Evolutionary conservation across 306 rosid genomes (phyloP).

Genomic region (Parietaria judaica): DNA sequence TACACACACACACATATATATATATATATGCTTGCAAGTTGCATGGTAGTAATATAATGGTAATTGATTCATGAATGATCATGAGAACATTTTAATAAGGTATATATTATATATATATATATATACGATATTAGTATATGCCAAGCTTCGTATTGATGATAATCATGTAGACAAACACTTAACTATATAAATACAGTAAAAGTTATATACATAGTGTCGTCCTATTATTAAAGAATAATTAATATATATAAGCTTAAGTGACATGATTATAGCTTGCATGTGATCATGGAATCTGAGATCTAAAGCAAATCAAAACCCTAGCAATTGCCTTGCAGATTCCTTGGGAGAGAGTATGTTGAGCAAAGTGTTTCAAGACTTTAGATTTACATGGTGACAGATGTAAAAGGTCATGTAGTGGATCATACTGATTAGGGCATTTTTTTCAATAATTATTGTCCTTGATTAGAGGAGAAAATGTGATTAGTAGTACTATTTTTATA

Average conservation of each 20-base stretch:
- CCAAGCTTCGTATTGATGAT: no score
- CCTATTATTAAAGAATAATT: no score
- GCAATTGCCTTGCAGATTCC: slow-evolving; percentile 15
- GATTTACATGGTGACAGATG: slow-evolving; percentile 16
- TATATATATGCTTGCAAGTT: no score
- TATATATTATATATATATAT: not conserved
- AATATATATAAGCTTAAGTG: not conserved
- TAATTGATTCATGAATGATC: no score
- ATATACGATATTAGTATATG: not conserved
- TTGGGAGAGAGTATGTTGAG: not conserved
- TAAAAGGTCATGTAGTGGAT: slow-evolving; percentile 11
- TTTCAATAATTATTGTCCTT: slow-evolving; percentile 7
- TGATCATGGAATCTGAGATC: slow-evolving; percentile 11
- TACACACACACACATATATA: no score
- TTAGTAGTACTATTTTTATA: slow-evolving; percentile 7
- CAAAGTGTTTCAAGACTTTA: slow-evolving; percentile 3
- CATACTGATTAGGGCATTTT: not conserved
- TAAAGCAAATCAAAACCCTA: slow-evolving; percentile 4
- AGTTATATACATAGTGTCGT: not conserved
- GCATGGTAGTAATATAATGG: no score
- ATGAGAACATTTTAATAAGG: not conserved
- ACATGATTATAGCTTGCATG: slow-evolving; percentile 2
- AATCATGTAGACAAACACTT: no score
- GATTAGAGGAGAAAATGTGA: slow-evolving; percentile 29
- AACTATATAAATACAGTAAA: not conserved